These are phyloP conservation scores for Cordyceps farinosa DNA, from an alignment of 2,329 filamentous ascomycete species.

Conservation along the genomic window DNA sequence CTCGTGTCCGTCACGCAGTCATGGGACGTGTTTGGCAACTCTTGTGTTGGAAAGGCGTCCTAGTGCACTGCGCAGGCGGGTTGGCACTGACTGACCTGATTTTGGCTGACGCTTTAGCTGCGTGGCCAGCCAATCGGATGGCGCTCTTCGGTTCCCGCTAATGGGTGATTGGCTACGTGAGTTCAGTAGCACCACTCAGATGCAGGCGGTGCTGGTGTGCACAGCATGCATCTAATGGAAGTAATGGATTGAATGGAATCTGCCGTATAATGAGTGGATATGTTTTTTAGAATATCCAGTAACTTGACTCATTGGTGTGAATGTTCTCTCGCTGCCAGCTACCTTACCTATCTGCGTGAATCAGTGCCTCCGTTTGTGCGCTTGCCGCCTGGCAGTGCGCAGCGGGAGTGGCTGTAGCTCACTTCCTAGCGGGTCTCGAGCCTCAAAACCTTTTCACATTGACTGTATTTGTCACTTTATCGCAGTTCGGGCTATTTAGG, in stretches of 20 bases:
- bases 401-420: neutral
- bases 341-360: neutral
- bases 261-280: neutral
- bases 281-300: neutral
- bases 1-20: conserved; percentile 13
- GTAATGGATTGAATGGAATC: neutral
- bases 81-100: conserved; percentile 5
- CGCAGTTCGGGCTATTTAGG: neutral
- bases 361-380: neutral
- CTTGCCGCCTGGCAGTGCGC: neutral
- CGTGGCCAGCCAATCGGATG: conserved; percentile 11
- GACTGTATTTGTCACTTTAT: neutral
- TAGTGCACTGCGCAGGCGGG: neutral
- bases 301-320: neutral
- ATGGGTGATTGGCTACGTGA: neutral
- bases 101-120: conserved; percentile 1
- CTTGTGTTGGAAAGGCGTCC: conserved; percentile 3
- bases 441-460: conserved; percentile 1
- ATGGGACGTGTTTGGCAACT: conserved; percentile 1
- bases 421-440: neutral
- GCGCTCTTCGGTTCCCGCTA: neutral
- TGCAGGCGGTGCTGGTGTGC: neutral
- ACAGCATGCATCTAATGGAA: neutral
- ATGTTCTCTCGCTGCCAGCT: neutral
- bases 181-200: neutral